Evolutionary conservation across 2,329 filamentous ascomycete genomes (phyloP), one percentile per base, ranked within the genome.

Genomic region (Xylaria hypoxylon): DNA sequence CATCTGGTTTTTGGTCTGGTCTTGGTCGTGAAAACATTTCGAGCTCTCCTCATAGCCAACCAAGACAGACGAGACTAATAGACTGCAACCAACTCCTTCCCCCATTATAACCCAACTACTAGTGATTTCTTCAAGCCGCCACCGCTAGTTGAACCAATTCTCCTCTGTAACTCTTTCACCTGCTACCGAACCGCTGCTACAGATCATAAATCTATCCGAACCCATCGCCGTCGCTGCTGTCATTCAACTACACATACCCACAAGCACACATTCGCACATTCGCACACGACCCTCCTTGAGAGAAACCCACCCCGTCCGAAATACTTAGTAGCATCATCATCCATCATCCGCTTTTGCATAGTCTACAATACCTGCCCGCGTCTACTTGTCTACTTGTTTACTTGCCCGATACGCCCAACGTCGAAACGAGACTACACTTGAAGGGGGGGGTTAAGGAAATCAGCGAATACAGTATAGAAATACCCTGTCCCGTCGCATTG

Each of bases 11-110:
- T 63, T 40, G 53, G 53, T 65, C 65, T 57, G 53, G 58, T 35
- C 35, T 50, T 60, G 67, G 72, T 69, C 62, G 73, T 68, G 71
- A 72, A 75, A 75, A 74, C 73, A 75, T 75, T 75, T 74, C 67
- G 69, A 72, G 60, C 57, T 72, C 56, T 67, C 50, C 64, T 61
- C 69, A 67, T 67, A 69, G 65, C 67, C 66, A 69, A 68, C 61
- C 61, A 63, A 62, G 42, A 59, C 58, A 35, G n/a, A 65, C 63
- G n/a, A 62, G 22, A 65, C 63, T 66, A 56, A 64, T 59, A 24
- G 63, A 65, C 58, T 64, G 57, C 64, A 65, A 68, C 61, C 59
- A 65, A 62, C 60, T 68, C 61, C 61, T 57, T 61, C 42, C 50
- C 59, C 65, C 19, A 62, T 65, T n/a, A 53, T 64, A 40, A 48